Evolutionary conservation across 2,329 filamentous ascomycete species (phyloP).

Genomic region (Stachybotrys chlorohalonatus): DNA sequence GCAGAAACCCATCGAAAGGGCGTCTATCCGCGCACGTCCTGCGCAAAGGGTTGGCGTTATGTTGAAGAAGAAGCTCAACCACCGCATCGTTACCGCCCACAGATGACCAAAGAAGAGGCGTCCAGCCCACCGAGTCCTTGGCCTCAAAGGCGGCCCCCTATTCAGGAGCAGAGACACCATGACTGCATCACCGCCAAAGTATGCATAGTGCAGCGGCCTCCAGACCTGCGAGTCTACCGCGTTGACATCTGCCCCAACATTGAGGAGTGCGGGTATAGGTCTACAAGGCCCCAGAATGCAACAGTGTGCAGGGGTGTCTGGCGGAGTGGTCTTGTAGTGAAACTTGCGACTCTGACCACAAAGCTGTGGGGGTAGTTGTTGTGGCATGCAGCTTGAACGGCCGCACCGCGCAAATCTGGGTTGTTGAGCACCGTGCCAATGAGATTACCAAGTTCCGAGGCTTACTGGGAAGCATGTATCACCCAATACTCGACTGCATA

Average conservation of each 20-base stretch:
- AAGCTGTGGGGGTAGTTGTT: neutral
- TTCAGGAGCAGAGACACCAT: neutral
- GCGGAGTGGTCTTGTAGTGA: neutral
- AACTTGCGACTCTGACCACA: neutral
- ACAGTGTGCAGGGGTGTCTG: neutral
- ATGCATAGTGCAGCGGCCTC: neutral
- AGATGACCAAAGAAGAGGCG: neutral
- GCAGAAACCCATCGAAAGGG: neutral
- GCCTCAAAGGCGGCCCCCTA: too few relatives aligned
- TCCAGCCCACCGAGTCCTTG: neutral
- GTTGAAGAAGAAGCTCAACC: neutral
- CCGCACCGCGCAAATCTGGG: neutral
- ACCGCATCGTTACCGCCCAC: neutral
- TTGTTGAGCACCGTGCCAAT: neutral
- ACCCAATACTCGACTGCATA: neutral
- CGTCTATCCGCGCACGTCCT: neutral
- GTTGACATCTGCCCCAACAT: neutral
- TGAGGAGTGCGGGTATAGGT: neutral
- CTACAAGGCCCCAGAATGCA: neutral
- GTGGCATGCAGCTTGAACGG: neutral
- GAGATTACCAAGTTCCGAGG: neutral
- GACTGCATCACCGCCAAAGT: neutral
- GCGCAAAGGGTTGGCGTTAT: neutral
- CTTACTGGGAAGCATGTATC: neutral
- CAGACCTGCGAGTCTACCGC: neutral